These are phyloP conservation scores for Ophiocordyceps australis DNA, from an alignment of 2,329 filamentous ascomycete genomes.

Conservation along the genomic window DNA sequence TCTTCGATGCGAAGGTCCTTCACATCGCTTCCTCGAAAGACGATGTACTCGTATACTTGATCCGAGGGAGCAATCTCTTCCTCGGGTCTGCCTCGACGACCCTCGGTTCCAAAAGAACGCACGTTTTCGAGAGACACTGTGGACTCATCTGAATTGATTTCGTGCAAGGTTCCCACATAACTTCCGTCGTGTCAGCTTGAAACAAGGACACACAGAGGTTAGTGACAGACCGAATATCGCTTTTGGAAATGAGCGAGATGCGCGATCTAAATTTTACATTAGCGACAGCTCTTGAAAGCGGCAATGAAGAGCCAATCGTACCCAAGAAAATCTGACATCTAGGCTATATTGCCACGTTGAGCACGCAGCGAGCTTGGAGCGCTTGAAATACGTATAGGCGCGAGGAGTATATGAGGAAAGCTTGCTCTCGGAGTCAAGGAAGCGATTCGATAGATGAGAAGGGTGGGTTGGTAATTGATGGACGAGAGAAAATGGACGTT, in stretches of 20 bases:
- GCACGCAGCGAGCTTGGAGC: conserved; percentile 19
- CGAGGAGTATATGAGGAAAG: background rate
- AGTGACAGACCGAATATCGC: conserved; percentile 69
- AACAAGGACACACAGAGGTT: conserved; percentile 1
- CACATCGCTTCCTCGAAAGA: conserved; percentile 95
- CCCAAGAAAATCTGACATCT: conserved; percentile 45
- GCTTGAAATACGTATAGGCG: too few relatives aligned
- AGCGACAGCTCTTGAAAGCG: background rate
- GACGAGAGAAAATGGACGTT: conserved; percentile 4
- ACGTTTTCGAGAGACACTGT: conserved; percentile 97
- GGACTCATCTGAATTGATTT: conserved; percentile 94
- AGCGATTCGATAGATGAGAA: background rate
- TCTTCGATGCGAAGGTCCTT: conserved; percentile 94
- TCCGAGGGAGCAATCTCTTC: conserved; percentile 75
- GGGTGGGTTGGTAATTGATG: background rate
- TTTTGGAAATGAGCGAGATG: conserved; percentile 94
- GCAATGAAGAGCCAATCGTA: conserved; percentile 12
- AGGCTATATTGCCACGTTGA: conserved; percentile 18
- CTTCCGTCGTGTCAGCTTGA: conserved; percentile 27
- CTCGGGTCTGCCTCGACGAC: conserved; percentile 57
- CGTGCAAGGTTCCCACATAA: conserved; percentile 88
- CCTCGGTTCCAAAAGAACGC: conserved; percentile 84
- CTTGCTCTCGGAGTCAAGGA: background rate
- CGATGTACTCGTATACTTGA: conserved; percentile 93
- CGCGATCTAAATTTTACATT: conserved; percentile 38